phyloP scores from a whole-genome alignment of 1,284 basidiomycete genomes.

The Coniferiporia sulphurascens region DNA sequence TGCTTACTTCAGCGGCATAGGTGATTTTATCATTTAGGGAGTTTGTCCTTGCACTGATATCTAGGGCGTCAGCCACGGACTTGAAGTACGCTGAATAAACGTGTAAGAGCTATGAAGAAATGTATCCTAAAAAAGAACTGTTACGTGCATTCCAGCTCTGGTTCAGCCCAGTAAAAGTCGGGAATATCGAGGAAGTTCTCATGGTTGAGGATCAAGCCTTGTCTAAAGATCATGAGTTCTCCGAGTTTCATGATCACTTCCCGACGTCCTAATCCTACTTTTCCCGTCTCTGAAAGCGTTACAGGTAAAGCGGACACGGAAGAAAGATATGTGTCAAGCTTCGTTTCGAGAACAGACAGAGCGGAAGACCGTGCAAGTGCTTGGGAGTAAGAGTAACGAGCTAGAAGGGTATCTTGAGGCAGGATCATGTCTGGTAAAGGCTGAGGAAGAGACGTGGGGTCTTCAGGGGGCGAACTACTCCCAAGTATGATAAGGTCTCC shows the following conservation, averaged over 20 bases:
- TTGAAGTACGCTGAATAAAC: slow-evolving; percentile 70
- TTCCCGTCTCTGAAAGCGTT: slow-evolving; percentile 70
- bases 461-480: slow-evolving; percentile 45
- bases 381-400: slow-evolving; percentile 86
- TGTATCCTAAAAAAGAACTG: neutral
- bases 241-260: slow-evolving; percentile 87
- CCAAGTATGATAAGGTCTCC: slow-evolving; percentile 91
- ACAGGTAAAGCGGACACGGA: slow-evolving; percentile 77
- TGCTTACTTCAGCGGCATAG: slow-evolving; percentile 78
- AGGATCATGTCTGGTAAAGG: slow-evolving; percentile 37
- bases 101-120: neutral
- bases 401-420: slow-evolving; percentile 65
- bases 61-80: slow-evolving; percentile 73
- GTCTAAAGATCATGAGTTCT: slow-evolving; percentile 81
- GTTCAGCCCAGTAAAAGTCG: slow-evolving; percentile 89
- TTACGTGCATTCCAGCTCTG: slow-evolving; percentile 71
- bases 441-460: slow-evolving; percentile 42
- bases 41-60: slow-evolving; percentile 74
- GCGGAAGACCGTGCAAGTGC: slow-evolving; percentile 84
- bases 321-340: slow-evolving; percentile 75
- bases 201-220: slow-evolving; percentile 81
- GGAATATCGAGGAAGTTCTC: slow-evolving; percentile 88
- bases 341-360: slow-evolving; percentile 77
- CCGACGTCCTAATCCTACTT: slow-evolving; percentile 72
- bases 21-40: slow-evolving; percentile 90